Percentiles rank a stretch among this genome's conserved stretches.
phyloP scores from a whole-genome alignment of 2,329 filamentous ascomycete genomes.

The Cytospora piceae region DNA sequence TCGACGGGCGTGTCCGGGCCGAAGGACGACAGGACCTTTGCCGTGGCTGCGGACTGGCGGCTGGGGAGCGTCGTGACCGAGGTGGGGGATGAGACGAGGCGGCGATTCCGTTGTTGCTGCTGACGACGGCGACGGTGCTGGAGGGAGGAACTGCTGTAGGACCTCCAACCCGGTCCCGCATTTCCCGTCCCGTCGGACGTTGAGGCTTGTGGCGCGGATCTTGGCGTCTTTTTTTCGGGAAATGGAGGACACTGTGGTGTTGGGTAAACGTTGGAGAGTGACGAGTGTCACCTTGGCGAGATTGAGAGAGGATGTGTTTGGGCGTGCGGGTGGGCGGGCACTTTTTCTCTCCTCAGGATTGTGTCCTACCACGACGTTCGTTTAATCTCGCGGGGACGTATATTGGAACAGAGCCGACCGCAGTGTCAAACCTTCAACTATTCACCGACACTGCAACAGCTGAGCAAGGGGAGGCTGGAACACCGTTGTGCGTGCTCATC shows the following conservation, averaged over 20 bases:
- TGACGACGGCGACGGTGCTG: not conserved
- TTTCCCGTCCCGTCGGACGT: constrained; percentile 71
- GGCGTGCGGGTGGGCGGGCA: not conserved
- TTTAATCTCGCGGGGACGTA: not conserved
- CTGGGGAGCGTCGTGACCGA: constrained; percentile 59
- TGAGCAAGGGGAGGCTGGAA: not conserved
- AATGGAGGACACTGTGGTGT: constrained; percentile 62
- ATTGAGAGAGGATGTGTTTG: constrained; percentile 20
- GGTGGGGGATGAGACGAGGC: constrained; percentile 42
- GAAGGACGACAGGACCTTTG: constrained; percentile 59
- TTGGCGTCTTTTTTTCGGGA: constrained; percentile 75
- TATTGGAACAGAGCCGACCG: not conserved
- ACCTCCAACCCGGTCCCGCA: constrained; percentile 74
- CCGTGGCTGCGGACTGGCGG: constrained; percentile 52
- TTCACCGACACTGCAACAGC: not conserved
- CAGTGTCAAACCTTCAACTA: not conserved
- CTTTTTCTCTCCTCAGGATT: constrained; percentile 61
- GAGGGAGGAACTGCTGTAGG: constrained; percentile 61
- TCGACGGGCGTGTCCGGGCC: constrained; percentile 46
- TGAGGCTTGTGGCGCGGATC: constrained; percentile 64
- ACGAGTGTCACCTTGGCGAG: not conserved
- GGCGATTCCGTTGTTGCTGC: constrained; percentile 17
- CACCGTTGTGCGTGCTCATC: not conserved
- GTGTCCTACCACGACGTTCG: constrained; percentile 53
- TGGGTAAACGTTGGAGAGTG: constrained; percentile 7